These are phyloP conservation scores for Acacia pycnantha DNA, from an alignment of 331 rosid genomes.

Conservation along the genomic window DNA sequence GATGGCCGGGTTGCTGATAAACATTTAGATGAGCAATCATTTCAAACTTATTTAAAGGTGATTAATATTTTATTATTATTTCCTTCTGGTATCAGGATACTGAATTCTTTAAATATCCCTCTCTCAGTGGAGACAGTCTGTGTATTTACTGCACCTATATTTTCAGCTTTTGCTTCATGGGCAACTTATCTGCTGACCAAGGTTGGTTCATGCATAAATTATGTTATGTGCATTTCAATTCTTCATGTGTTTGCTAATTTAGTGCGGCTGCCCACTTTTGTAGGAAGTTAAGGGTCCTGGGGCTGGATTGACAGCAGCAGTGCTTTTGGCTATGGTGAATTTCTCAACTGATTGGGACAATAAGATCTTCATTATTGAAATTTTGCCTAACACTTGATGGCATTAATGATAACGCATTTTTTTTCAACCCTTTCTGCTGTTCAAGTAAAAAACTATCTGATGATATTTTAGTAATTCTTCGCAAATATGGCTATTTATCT, in stretches of 20 bases:
- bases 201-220: slow-evolving; percentile 46
- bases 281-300: slow-evolving; percentile 97
- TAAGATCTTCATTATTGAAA: not conserved
- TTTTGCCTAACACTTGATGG: not conserved
- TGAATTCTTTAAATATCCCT: slow-evolving; percentile 90
- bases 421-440: not conserved
- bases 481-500: not conserved
- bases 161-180: slow-evolving; percentile 98
- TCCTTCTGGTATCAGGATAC: slow-evolving; percentile 52
- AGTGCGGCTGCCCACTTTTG: slow-evolving; percentile 28
- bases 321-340: slow-evolving; percentile 90
- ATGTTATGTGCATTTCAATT: not conserved
- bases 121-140: slow-evolving; percentile 97
- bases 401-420: not conserved
- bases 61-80: slow-evolving; percentile 32
- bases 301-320: slow-evolving; percentile 97
- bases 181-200: slow-evolving; percentile 86
- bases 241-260: slow-evolving; percentile 26
- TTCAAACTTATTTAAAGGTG: slow-evolving; percentile 14
- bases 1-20: slow-evolving; percentile 2
- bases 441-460: not conserved
- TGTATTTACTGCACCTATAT: slow-evolving; percentile 96
- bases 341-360: slow-evolving; percentile 26
- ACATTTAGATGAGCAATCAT: slow-evolving; percentile 15
- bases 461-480: not conserved